Conservation (phyloP, 2,329 filamentous ascomycete genomes). For the Ascochyta koolunga region DNA sequence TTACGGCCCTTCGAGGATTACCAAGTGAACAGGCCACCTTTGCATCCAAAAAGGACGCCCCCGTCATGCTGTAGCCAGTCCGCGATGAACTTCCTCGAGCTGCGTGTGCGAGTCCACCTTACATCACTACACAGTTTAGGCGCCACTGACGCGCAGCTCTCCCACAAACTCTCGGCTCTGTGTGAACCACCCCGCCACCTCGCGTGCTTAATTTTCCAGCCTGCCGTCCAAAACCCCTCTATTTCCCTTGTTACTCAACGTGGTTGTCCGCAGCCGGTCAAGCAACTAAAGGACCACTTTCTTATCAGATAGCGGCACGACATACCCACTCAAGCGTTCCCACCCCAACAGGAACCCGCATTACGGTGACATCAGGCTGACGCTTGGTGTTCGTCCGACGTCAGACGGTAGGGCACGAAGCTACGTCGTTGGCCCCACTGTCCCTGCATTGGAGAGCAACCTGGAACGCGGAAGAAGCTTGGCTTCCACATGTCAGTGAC, state of each 20-base stretch:
- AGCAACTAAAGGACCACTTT: neutral
- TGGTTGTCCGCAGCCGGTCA: neutral
- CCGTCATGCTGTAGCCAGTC: neutral
- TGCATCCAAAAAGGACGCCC: neutral
- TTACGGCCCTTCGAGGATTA: neutral
- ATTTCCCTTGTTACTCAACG: neutral
- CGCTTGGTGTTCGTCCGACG: conserved; percentile 6
- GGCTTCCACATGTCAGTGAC: conserved; percentile 7
- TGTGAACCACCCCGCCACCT: too few relatives aligned
- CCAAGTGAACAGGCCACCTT: neutral
- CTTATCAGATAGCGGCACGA: neutral
- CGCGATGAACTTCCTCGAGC: neutral
- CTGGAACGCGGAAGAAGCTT: conserved; percentile 11
- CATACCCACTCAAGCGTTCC: neutral
- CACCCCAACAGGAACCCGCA: neutral
- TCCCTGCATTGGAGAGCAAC: conserved; percentile 9
- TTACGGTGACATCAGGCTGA: conserved; percentile 5
- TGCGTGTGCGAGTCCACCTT: neutral
- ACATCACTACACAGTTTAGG: neutral
- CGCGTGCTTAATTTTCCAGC: neutral
- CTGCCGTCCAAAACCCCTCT: neutral
- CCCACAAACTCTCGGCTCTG: too few relatives aligned
- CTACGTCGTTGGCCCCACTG: conserved; percentile 17
- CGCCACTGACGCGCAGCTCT: conserved; percentile 1
- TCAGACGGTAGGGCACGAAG: neutral